Evolutionary conservation across 352 stramenopile genomes (phyloP).

Genomic region (Saprolegnia diclina): DNA sequence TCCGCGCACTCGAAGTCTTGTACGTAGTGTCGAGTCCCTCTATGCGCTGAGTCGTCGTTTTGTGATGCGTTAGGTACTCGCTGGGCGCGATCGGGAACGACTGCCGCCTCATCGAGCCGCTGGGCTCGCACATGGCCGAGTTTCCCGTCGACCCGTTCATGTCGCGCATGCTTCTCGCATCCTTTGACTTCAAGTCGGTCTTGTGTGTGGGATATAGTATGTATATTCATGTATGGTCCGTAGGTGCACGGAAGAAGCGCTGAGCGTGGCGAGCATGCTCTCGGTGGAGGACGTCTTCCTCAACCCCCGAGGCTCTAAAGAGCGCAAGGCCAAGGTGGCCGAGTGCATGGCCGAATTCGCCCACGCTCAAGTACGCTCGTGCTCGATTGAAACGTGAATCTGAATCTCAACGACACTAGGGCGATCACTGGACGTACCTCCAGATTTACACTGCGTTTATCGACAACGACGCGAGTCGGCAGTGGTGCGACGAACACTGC

Average conservation of each 20-base stretch:
- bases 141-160: constrained; percentile 94
- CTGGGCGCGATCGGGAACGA: constrained; percentile 55
- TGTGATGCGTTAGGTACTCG: constrained; percentile 31
- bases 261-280: constrained; percentile 95
- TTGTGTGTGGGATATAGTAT: neutral
- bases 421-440: constrained; percentile 67
- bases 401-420: constrained; percentile 21
- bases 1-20: constrained; percentile 61
- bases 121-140: constrained; percentile 94
- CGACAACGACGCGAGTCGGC: constrained; percentile 48
- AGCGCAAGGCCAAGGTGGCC: constrained; percentile 58
- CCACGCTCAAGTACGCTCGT: constrained; percentile 35
- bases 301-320: constrained; percentile 47
- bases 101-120: constrained; percentile 54
- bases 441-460: constrained; percentile 68
- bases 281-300: constrained; percentile 88
- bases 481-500: constrained; percentile 74
- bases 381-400: neutral
- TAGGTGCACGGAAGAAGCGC: constrained; percentile 88
- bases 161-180: constrained; percentile 63
- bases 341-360: constrained; percentile 65
- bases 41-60: neutral
- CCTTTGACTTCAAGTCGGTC: constrained; percentile 40
- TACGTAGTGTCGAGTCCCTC: constrained; percentile 26
- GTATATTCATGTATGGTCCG: constrained; percentile 44